A percentile compares a stretch with the other conserved stretches of the same genome.
Evolutionary conservation across 257 asterid species (phyloP).

Genomic region (Nicotiana obtusifolia): DNA sequence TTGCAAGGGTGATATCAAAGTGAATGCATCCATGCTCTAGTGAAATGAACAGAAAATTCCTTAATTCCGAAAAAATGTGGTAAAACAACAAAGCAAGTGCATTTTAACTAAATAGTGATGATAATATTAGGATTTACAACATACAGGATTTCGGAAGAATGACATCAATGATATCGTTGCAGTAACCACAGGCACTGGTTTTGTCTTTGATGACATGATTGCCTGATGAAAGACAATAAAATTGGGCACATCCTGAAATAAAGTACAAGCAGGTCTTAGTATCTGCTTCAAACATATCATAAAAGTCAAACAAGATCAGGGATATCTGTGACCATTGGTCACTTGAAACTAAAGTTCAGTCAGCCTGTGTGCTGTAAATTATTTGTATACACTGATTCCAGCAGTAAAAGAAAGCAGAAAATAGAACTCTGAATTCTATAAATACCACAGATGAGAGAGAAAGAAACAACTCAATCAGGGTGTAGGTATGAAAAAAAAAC

Average conservation of each 20-base stretch:
- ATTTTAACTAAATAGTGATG: slow-evolving; percentile 1
- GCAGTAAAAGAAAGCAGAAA: not conserved
- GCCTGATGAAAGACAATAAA: slow-evolving; percentile 55
- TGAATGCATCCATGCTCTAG: not conserved
- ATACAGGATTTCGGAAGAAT: slow-evolving; percentile 57
- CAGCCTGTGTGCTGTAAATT: not conserved
- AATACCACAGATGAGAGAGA: not conserved
- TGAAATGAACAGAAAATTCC: not conserved
- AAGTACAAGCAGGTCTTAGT: slow-evolving; percentile 8
- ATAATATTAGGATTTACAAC: slow-evolving; percentile 45
- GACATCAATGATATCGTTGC: slow-evolving; percentile 78
- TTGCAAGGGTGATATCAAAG: not conserved
- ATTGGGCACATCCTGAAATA: slow-evolving; percentile 51
- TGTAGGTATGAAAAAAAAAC: not conserved
- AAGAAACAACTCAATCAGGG: not conserved
- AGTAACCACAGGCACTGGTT: slow-evolving; percentile 69
- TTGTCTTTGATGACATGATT: slow-evolving; percentile 52
- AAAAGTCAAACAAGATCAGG: not conserved
- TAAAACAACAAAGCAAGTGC: not conserved
- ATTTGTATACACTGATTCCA: not conserved
- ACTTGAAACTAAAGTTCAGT: not conserved
- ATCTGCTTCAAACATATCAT: not conserved
- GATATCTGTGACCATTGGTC: not conserved
- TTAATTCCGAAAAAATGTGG: not conserved
- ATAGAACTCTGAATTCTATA: not conserved